phyloP scores from a whole-genome alignment of 2,329 filamentous ascomycete species.

The Epichloe bromicola region DNA sequence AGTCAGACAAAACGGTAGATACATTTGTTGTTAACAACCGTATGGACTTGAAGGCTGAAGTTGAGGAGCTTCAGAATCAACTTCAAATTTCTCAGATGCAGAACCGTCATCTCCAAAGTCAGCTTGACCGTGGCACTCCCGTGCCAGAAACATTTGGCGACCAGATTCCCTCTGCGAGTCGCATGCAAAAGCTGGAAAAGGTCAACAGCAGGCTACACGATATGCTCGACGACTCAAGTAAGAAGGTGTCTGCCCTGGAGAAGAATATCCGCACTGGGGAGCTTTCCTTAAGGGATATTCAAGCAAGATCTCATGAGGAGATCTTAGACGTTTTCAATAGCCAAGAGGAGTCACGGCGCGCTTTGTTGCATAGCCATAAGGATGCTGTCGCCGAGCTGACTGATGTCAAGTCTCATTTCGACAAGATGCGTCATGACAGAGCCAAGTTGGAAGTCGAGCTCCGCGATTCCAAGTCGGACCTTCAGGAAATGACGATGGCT shows the following conservation, averaged over 20 bases:
- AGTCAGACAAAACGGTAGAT: slow-evolving; percentile 73
- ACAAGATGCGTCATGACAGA: slow-evolving; percentile 73
- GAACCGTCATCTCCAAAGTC: slow-evolving; percentile 81
- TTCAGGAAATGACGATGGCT: slow-evolving; percentile 65
- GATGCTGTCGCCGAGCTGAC: slow-evolving; percentile 72
- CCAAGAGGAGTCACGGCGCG: slow-evolving; percentile 78
- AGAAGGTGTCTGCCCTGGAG: slow-evolving; percentile 83
- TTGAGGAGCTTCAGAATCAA: slow-evolving; percentile 88
- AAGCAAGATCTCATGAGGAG: slow-evolving; percentile 88
- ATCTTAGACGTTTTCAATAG: slow-evolving; percentile 84
- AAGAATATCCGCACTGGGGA: slow-evolving; percentile 78
- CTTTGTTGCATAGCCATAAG: slow-evolving; percentile 73
- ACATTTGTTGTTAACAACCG: slow-evolving; percentile 73
- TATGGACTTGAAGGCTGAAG: slow-evolving; percentile 80
- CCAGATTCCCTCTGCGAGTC: slow-evolving; percentile 64
- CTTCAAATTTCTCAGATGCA: slow-evolving; percentile 91
- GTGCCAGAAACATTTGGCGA: slow-evolving; percentile 55
- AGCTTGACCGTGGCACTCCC: slow-evolving; percentile 59
- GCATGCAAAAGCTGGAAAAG: slow-evolving; percentile 83
- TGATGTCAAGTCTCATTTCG: slow-evolving; percentile 76
- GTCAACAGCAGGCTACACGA: slow-evolving; percentile 87
- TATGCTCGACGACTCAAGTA: slow-evolving; percentile 84
- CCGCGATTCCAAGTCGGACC: slow-evolving; percentile 69
- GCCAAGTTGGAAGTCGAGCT: slow-evolving; percentile 73
- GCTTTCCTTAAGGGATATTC: slow-evolving; percentile 77